Percentiles rank a stretch among this genome's conserved stretches.
Evolutionary conservation across 129 eudicot genomes (phyloP).

Genomic region (Cynara cardunculus): DNA sequence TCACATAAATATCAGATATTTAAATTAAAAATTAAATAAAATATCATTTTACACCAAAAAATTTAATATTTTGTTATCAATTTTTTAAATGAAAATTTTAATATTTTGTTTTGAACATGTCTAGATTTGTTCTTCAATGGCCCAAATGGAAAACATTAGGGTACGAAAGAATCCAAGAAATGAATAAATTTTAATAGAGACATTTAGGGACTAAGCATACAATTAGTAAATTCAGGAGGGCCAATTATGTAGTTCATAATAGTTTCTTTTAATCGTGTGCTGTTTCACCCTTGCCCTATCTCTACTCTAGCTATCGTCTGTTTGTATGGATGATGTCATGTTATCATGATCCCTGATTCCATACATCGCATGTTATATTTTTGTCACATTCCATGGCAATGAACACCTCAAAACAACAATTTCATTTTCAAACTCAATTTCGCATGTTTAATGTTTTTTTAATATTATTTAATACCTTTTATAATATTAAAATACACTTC

Average conservation of each 20-base stretch:
- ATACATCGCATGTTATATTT: conserved; percentile 19
- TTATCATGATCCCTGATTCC: conserved; percentile 10
- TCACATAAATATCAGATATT: no score
- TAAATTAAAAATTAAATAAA: no score
- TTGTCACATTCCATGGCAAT: conserved; percentile 7
- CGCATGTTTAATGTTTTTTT: background rate
- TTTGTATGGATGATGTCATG: conserved; percentile 21
- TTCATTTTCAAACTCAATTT: background rate
- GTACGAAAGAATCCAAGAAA: background rate
- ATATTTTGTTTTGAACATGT: background rate
- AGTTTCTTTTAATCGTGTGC: background rate
- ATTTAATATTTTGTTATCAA: no score
- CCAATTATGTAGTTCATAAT: background rate
- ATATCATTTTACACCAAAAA: no score
- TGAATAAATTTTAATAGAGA: background rate
- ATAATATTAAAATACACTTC: no score
- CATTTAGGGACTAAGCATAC: background rate
- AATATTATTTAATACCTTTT: no score
- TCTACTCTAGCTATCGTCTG: background rate
- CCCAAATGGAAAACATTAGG: background rate
- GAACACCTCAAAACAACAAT: background rate
- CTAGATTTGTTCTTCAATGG: no score
- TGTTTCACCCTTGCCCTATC: background rate
- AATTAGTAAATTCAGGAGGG: background rate
- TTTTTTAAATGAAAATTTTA: no score